Evolutionary conservation across 768 basidiomycete genomes (phyloP).

Genomic region (Punctularia strigosozonata): DNA sequence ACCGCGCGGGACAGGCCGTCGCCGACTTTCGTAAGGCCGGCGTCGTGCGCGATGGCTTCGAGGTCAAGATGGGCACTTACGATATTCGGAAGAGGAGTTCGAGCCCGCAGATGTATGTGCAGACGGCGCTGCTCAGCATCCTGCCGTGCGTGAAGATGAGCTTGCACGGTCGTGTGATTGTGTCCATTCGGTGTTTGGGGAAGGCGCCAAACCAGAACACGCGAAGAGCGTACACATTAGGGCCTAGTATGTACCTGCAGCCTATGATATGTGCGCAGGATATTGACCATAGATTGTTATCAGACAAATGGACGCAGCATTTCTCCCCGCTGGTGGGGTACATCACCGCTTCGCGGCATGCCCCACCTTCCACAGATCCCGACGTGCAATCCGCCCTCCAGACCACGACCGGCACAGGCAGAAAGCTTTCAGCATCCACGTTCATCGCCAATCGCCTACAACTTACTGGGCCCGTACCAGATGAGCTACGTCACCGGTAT

Average conservation of each 20-base stretch:
- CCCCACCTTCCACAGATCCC: constrained; percentile 8
- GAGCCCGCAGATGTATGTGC: constrained; percentile 13
- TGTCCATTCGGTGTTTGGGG: constrained; percentile 19
- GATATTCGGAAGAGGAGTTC: constrained; percentile 21
- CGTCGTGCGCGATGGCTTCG: constrained; percentile 14
- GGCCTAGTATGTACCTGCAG: constrained; percentile 19
- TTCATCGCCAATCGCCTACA: constrained; percentile 34
- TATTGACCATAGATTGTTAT: background rate
- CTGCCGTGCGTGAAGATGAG: constrained; percentile 14
- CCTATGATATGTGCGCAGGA: background rate
- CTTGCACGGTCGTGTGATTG: constrained; percentile 17
- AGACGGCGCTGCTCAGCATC: constrained; percentile 17
- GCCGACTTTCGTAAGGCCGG: constrained; percentile 10
- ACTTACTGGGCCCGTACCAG: constrained; percentile 30
- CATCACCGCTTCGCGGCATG: constrained; percentile 18
- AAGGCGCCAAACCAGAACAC: constrained; percentile 18
- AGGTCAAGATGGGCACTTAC: constrained; percentile 17
- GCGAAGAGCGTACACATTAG: constrained; percentile 26
- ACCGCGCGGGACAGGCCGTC: constrained; percentile 14
- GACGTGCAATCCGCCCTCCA: constrained; percentile 7
- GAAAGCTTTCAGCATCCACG: constrained; percentile 17
- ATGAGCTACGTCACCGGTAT: constrained; percentile 21
- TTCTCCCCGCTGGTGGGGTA: constrained; percentile 31
- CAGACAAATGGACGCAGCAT: constrained; percentile 23
- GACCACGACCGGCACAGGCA: too few species aligned